Base-by-base conservation (phyloP, 768 basidiomycete genomes). In the Kwoniella mangroviensis region DNA sequence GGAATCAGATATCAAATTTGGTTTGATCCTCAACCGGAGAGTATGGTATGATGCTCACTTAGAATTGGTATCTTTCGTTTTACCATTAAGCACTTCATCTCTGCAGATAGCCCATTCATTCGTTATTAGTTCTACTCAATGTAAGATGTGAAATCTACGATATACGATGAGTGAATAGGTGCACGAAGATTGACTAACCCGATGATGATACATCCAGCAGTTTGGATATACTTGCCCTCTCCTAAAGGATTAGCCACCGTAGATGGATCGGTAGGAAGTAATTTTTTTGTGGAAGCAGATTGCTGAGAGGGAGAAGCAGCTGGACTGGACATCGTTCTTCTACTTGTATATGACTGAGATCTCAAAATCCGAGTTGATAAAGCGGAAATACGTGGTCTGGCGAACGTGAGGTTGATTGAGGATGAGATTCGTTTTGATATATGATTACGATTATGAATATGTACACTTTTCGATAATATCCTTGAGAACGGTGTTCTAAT, bases 51-150 rank as follows among this genome's bases (percentile, higher is more conserved):
- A 22, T 19, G 54, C 74, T 69, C 55, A 77, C 76, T 79, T 76
- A 63, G 74, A 76, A 62, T 78, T 79, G 11, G 78, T 75, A 64
- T 78, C 75, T 52, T 88, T 87, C 0, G 92, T 93, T 86, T 94
- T 93, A 54, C 94, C 94, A 72, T 96, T 96, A 63, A 98, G 84
- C 43, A 96, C 93, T 78, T 96, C 93, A 82, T 95, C 93, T 34
- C 34, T 34, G 9, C 28, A 28, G 28, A 28, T 28, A 28, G 28
- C 28, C 28, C 28, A 28, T 28, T 28, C 28, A 28, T 28, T 28
- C 28, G 4, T 28, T 28, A 28, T 28, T 28, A 28, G 28, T 5
- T 28, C 28, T 28, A 28, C 28, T 28, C 4, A 10, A 93, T 93
- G 59, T 55, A 54, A 49, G 40, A 51, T 22, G 24, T 40, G 42